phyloP scores from a whole-genome alignment of 2,329 filamentous ascomycete species.

The Iodosphaeria phyllophila region DNA sequence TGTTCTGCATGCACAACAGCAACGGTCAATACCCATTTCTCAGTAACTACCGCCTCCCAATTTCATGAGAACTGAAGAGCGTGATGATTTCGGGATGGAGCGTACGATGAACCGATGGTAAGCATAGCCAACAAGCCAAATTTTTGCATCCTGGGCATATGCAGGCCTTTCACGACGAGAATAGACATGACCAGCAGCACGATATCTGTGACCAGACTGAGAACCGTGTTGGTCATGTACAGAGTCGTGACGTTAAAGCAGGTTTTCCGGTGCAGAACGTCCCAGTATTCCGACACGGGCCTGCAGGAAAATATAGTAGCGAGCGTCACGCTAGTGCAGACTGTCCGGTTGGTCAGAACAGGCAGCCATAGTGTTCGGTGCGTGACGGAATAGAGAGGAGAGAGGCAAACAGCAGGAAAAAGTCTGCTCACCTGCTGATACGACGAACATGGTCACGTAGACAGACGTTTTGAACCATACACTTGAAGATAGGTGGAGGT shows the following conservation, averaged over 20 bases:
- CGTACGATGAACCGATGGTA: constrained; percentile 18
- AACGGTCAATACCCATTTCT: no score
- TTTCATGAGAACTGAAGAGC: no score
- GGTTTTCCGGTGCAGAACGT: constrained; percentile 6
- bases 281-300: constrained; percentile 8
- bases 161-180: constrained; percentile 16
- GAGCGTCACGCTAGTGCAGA: no score
- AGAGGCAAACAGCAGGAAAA: not conserved
- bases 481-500: constrained; percentile 8
- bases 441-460: constrained; percentile 5
- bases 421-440: constrained; percentile 2
- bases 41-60: no score
- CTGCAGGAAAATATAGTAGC: constrained; percentile 11
- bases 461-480: constrained; percentile 6
- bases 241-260: constrained; percentile 21
- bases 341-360: no score
- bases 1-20: no score
- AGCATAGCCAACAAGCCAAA: constrained; percentile 17
- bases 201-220: constrained; percentile 21
- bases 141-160: constrained; percentile 20
- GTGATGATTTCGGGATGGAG: not conserved
- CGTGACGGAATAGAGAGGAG: no score
- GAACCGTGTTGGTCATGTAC: constrained; percentile 20
- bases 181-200: constrained; percentile 20
- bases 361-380: constrained; percentile 8